Percentiles rank a stretch among this genome's conserved stretches.
phyloP scores from a whole-genome alignment of 495 filamentous ascomycete genomes.

The Staphylotrichum longicolle region DNA sequence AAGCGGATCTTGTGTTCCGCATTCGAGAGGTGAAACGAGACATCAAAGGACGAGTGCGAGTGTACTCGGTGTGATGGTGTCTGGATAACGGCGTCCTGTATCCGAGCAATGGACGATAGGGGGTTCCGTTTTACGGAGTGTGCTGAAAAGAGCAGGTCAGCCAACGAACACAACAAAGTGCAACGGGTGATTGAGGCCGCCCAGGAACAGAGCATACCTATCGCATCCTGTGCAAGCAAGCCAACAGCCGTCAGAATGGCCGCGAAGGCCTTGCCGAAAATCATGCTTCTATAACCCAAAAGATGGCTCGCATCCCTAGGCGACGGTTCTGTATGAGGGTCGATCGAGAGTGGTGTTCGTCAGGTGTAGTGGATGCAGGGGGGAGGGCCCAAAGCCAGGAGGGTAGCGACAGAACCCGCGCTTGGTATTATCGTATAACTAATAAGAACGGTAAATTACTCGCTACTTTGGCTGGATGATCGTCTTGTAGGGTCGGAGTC shows the following conservation, averaged over 20 bases:
- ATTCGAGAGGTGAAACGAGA: slow-evolving; percentile 72
- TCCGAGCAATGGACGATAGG: slow-evolving; percentile 65
- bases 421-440: too few species aligned
- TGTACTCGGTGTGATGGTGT: slow-evolving; percentile 78
- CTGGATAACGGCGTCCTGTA: slow-evolving; percentile 73
- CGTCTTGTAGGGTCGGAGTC: slow-evolving; percentile 4
- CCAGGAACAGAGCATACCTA: slow-evolving; percentile 26
- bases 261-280: slow-evolving; percentile 36
- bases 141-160: slow-evolving; percentile 41
- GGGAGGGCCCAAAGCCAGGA: too few species aligned
- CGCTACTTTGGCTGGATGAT: slow-evolving; percentile 4
- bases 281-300: slow-evolving; percentile 30
- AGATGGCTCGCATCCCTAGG: slow-evolving; percentile 7
- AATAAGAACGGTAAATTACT: not conserved
- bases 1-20: slow-evolving; percentile 70
- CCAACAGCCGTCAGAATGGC: slow-evolving; percentile 34
- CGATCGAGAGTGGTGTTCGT: not conserved
- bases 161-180: not conserved
- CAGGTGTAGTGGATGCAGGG: too few species aligned
- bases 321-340: too few species aligned
- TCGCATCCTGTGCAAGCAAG: slow-evolving; percentile 32
- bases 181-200: not conserved
- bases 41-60: slow-evolving; percentile 74
- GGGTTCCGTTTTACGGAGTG: slow-evolving; percentile 75
- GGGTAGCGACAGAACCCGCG: too few species aligned